Conservation (phyloP, 176 grass and related monocot genomes). For the Oryza meridionalis region DNA sequence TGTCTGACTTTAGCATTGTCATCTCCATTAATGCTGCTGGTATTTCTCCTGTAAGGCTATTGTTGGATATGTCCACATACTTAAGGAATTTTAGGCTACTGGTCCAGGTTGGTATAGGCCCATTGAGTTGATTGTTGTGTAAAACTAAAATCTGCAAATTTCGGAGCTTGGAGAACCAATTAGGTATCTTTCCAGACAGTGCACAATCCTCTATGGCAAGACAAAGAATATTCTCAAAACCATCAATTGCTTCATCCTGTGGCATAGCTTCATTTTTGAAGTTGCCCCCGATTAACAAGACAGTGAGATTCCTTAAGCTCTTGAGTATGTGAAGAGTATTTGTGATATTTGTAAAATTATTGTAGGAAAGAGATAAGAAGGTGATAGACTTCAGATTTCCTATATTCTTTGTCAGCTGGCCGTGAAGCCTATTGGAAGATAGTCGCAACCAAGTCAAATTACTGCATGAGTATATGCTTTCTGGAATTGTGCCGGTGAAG, state of each 20-base stretch:
- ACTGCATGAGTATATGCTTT: conserved; percentile 37
- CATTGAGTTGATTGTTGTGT: neutral
- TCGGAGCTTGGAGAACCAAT: neutral
- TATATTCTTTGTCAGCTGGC: conserved; percentile 5
- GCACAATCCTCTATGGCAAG: neutral
- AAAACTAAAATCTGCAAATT: conserved; percentile 28
- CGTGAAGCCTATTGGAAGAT: neutral
- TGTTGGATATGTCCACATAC: conserved; percentile 31
- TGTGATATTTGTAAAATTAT: conserved; percentile 11
- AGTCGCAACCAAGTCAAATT: conserved; percentile 21
- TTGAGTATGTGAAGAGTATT: conserved; percentile 11
- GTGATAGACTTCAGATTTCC: neutral
- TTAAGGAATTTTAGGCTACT: neutral
- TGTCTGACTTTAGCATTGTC: conserved; percentile 13
- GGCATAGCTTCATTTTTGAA: conserved; percentile 5
- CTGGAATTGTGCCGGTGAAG: conserved; percentile 9
- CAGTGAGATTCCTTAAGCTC: neutral
- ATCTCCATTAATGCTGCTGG: neutral
- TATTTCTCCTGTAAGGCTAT: conserved; percentile 19
- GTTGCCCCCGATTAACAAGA: neutral
- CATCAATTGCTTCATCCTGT: neutral
- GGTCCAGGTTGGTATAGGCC: conserved; percentile 32
- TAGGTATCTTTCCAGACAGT: conserved; percentile 25
- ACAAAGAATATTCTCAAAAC: conserved; percentile 18
- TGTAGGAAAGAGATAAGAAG: neutral